Percentiles rank a stretch among this genome's conserved stretches.
phyloP scores from a whole-genome alignment of 208 protist genomes.

The Porcisia deanei region DNA sequence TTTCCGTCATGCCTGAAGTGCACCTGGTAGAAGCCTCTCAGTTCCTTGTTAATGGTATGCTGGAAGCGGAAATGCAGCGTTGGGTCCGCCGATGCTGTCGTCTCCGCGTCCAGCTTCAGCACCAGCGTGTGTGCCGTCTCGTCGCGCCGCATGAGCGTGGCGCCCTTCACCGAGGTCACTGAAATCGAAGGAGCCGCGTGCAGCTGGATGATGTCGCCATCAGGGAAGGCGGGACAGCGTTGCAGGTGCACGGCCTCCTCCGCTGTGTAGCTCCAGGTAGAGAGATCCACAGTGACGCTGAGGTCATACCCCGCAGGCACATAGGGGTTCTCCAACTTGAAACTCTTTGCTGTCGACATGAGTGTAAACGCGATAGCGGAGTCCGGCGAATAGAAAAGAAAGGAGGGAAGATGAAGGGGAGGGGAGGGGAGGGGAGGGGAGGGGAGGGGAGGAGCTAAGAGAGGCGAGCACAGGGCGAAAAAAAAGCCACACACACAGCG shows the following conservation, averaged over 20 bases:
- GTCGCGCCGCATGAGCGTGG: constrained; percentile 49
- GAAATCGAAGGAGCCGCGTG: constrained; percentile 68
- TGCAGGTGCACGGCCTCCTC: constrained; percentile 66
- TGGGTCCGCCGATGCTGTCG: constrained; percentile 49
- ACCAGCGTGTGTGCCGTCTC: constrained; percentile 51
- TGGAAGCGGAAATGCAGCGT: constrained; percentile 73
- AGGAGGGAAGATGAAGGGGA: not conserved
- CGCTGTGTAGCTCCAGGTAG: constrained; percentile 72
- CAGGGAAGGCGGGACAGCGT: constrained; percentile 29
- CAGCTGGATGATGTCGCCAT: constrained; percentile 52
- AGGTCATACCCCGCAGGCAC: constrained; percentile 72
- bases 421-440: too few relatives aligned
- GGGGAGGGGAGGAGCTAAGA: not conserved
- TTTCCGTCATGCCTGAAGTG: constrained; percentile 64
- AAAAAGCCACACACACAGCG: not conserved
- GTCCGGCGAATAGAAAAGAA: not conserved
- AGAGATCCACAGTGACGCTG: constrained; percentile 63
- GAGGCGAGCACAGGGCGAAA: not conserved
- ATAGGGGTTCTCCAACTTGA: constrained; percentile 82
- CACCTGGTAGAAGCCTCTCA: constrained; percentile 93
- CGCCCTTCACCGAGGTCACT: constrained; percentile 52
- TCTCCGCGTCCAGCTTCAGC: constrained; percentile 55
- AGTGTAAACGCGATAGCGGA: not conserved
- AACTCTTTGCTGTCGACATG: constrained; percentile 20
- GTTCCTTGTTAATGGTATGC: constrained; percentile 86